Conservation (phyloP, 805 yeast genomes). For the Lipomyces sp. region DNA sequence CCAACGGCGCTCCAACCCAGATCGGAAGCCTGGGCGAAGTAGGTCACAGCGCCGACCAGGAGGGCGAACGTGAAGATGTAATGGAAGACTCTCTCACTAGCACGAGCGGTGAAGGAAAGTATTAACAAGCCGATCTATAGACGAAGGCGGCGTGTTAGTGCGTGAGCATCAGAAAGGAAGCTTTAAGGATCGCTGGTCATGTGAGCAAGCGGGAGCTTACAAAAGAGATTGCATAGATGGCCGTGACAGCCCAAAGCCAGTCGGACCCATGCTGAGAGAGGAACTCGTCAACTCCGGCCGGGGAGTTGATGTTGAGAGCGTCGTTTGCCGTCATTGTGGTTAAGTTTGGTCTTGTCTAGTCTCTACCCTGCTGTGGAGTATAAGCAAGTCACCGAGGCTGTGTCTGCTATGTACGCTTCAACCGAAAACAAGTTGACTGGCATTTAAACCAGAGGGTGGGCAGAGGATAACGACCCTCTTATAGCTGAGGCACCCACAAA, state of each 20-base stretch:
- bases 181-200: constrained; percentile 35
- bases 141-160: background rate
- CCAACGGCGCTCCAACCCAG: constrained; percentile 57
- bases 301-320: constrained; percentile 11
- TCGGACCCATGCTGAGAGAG: constrained; percentile 63
- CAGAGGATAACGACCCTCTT: background rate
- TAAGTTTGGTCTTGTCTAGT: background rate
- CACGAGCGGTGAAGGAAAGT: constrained; percentile 41
- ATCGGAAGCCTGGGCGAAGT: constrained; percentile 61
- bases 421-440: background rate
- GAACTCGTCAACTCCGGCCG: constrained; percentile 5
- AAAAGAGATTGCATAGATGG: background rate
- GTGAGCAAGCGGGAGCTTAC: background rate
- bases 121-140: constrained; percentile 45
- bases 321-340: constrained; percentile 4
- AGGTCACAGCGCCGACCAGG: constrained; percentile 54
- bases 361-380: background rate
- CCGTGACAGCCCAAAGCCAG: constrained; percentile 61
- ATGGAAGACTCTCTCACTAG: constrained; percentile 46
- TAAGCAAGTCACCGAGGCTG: background rate
- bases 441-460: background rate
- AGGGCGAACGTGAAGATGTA: constrained; percentile 43
- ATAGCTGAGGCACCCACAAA: background rate
- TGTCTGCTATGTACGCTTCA: background rate
- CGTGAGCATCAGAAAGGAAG: constrained; percentile 54